Percentiles rank a stretch among this genome's conserved stretches.
Evolutionary conservation across 352 stramenopile species (phyloP).

Genomic region (Globisporangium parvum): DNA sequence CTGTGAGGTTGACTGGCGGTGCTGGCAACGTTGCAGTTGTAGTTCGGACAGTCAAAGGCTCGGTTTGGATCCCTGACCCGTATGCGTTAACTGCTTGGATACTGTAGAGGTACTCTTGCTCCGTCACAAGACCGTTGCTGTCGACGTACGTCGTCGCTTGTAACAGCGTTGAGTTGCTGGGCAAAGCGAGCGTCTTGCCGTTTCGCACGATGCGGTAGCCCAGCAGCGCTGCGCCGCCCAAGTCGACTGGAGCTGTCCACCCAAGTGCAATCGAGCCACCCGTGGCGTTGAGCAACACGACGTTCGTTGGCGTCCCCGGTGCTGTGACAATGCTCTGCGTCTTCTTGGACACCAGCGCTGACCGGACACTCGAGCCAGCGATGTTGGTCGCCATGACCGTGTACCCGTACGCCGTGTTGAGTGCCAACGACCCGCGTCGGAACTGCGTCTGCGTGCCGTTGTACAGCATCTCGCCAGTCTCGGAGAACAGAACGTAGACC

Average conservation of each 20-base stretch:
- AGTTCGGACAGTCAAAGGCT: conserved; percentile 22
- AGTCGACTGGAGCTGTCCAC: conserved; percentile 40
- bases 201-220: conserved; percentile 41
- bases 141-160: conserved; percentile 19
- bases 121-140: conserved; percentile 21
- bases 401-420: conserved; percentile 44
- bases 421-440: conserved; percentile 21
- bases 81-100: conserved; percentile 35
- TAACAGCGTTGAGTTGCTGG: neutral
- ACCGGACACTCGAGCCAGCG: conserved; percentile 28
- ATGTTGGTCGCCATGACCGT: conserved; percentile 33
- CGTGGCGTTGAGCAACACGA: conserved; percentile 8
- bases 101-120: conserved; percentile 32
- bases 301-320: conserved; percentile 21
- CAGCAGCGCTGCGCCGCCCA: conserved; percentile 27
- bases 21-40: conserved; percentile 19
- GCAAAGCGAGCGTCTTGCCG: neutral
- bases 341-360: conserved; percentile 9
- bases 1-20: conserved; percentile 8
- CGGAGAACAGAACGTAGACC: conserved; percentile 30
- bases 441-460: conserved; percentile 36
- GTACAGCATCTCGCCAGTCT: conserved; percentile 24
- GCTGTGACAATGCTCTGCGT: conserved; percentile 20
- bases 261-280: conserved; percentile 38
- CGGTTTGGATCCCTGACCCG: conserved; percentile 23